phyloP scores from a whole-genome alignment of 208 protist genomes.

The Crithidia bombi region DNA sequence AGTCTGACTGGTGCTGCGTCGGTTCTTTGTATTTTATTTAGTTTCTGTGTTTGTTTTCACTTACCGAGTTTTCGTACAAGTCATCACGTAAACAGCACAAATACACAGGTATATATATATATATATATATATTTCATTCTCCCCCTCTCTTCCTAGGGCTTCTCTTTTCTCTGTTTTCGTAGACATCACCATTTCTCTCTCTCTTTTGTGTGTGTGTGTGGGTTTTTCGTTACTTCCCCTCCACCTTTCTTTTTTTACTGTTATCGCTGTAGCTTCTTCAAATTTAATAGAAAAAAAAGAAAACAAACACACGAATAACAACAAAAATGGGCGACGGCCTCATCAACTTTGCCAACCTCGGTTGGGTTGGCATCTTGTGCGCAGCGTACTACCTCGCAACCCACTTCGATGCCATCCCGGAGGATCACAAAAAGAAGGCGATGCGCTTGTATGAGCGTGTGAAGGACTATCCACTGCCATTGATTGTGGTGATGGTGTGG shows the following conservation, averaged over 20 bases:
- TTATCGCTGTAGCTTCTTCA: neutral
- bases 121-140: constrained; percentile 1
- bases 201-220: too few relatives aligned
- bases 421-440: constrained; percentile 33
- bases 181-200: too few relatives aligned
- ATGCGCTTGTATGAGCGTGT: constrained; percentile 22
- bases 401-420: constrained; percentile 31
- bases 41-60: neutral
- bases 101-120: neutral
- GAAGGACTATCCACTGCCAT: constrained; percentile 24
- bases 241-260: neutral
- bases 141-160: too few relatives aligned
- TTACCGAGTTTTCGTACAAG: too few relatives aligned
- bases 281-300: neutral
- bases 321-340: constrained; percentile 43
- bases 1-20: too few relatives aligned
- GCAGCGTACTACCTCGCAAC: constrained; percentile 40
- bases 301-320: neutral
- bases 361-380: constrained; percentile 44
- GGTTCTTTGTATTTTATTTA: neutral
- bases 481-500: constrained; percentile 43
- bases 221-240: too few relatives aligned
- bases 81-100: constrained; percentile 1
- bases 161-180: too few relatives aligned
- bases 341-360: constrained; percentile 53